Base-by-base conservation (phyloP, 2,329 filamentous ascomycete genomes). In the Scolecobasidium constrictum region DNA sequence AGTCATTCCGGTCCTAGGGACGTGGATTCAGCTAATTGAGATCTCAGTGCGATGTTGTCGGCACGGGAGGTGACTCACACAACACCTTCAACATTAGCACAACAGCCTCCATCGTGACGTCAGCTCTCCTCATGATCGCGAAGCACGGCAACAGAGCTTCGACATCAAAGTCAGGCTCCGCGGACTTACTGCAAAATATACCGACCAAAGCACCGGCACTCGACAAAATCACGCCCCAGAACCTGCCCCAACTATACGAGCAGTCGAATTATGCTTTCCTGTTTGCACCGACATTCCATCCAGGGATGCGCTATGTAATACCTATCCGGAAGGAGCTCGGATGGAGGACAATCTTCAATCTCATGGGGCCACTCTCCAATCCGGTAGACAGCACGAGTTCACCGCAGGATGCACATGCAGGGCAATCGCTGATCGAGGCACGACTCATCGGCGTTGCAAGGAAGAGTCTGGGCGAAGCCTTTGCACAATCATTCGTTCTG, bases 21-120 rank as follows among this genome's bases (percentile, higher is more conserved):
- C n/a, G n/a, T n/a, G n/a, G n/a, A n/a, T n/a, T n/a, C n/a, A n/a
- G n/a, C n/a, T n/a, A n/a, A n/a, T n/a, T n/a, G n/a, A n/a, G n/a
- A n/a, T 36, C 4, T 12, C 49, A 78, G 74, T 80, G 88, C 60
- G 92, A 98, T 62, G 96, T 98, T 59, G 92, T 98, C 46, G 92
- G 92, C 52, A 98, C 92, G 5, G 92, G 92, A 51, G 92, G 92
- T 56, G 92, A 98, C 67, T 82, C 83, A 16, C 88, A 96, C 71
- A 86, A 94, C 62, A 98, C 92, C 23, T 98, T 94, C 77, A 98
- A 98, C 63, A 90, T 98, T 59, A 92, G 83, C 53, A 98, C 92
- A 4, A 94, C 92, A 5, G 78, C 92, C 2, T 94, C 87, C 15
- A 95, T 98, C 56, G 70, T 98, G 38, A 86, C 86, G 37, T 93